Conservation (phyloP, 805 yeast species). For the Zygoascus tannicola region DNA sequence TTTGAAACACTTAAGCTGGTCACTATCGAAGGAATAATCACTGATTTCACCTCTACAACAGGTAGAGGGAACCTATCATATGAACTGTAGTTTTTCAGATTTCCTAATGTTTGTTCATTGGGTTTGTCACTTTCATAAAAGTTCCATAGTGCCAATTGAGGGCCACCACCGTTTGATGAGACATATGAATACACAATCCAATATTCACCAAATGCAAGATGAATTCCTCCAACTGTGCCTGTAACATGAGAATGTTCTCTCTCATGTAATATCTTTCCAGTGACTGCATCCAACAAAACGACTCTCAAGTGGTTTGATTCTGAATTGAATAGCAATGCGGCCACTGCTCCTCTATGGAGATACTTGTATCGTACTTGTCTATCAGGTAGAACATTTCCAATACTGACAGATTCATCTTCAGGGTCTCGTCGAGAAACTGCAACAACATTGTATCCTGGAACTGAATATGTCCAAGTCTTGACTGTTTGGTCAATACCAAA, state of each 20-base stretch:
- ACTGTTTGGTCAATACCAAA: background rate
- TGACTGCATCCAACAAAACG: constrained; percentile 53
- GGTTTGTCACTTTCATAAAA: constrained; percentile 59
- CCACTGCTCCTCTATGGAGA: constrained; percentile 58
- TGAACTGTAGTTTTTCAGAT: constrained; percentile 26
- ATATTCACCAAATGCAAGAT: constrained; percentile 65
- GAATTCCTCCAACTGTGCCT: constrained; percentile 35
- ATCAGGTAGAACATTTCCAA: constrained; percentile 62
- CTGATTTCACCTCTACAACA: constrained; percentile 46
- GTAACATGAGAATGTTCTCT: constrained; percentile 35
- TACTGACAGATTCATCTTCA: constrained; percentile 39
- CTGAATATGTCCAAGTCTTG: constrained; percentile 33
- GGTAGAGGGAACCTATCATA: constrained; percentile 36
- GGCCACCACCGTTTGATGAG: constrained; percentile 39
- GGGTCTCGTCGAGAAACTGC: constrained; percentile 34
- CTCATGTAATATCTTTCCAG: constrained; percentile 53
- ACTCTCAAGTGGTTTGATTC: constrained; percentile 32
- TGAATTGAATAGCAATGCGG: constrained; percentile 34
- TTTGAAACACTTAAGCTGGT: constrained; percentile 41
- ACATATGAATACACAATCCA: constrained; percentile 68
- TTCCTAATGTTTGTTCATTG: constrained; percentile 32
- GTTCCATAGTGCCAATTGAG: constrained; percentile 63
- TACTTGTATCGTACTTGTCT: constrained; percentile 76
- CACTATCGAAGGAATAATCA: constrained; percentile 49
- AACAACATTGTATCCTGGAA: constrained; percentile 27